Evolutionary conservation across 2,329 filamentous ascomycete species (phyloP), one percentile per base, ranked within the genome.

Genomic region (Xylaria digitata): DNA sequence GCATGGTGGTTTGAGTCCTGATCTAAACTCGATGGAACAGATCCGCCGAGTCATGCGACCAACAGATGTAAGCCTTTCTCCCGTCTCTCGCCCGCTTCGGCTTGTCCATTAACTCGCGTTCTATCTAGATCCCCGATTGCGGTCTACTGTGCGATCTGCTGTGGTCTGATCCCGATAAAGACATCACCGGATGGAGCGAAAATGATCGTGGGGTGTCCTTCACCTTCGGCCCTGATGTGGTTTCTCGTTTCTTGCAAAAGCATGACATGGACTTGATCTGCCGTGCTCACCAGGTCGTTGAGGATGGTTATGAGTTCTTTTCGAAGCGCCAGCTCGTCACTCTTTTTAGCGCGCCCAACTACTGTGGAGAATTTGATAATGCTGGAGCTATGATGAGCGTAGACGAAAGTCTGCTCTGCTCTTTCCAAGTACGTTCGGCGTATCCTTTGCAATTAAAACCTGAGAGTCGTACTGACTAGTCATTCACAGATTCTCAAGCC

Each of bases 311-410:
- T 83, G 96, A 99, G 81, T 99, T 99, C 86, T 99, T 99, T 86
- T 97, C 94, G 69, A 98, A 98, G 85, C 91, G 96, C 75, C 95
- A 98, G 82, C 86, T 99, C 71, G 96, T 99, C 71, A 99, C 96
- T 65, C 86, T 99, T 66, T 99, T 99, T 86, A 97, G 93, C 78
- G 96, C 96, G 60, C 96, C 96, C 73, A 99, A 99, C 85, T 99
- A 99, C 86, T 99, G 95, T 77, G 95, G 95, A 81, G 96, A 99
- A 84, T 99, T 99, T 79, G 96, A 99, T 86, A 99, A 99, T 78
- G 95, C 95, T 60, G 96, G 96, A 80, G 96, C 96, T 72, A 98
- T 99, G 95, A 98, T 99, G 96, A 97, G 94, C 79, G 96, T 99
- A 45, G 96, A 98, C 80, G 96, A 98, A 86, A 97, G 94, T 81